Base-by-base conservation (phyloP, 2,329 filamentous ascomycete genomes). In the Tolypocladium endophyticum region DNA sequence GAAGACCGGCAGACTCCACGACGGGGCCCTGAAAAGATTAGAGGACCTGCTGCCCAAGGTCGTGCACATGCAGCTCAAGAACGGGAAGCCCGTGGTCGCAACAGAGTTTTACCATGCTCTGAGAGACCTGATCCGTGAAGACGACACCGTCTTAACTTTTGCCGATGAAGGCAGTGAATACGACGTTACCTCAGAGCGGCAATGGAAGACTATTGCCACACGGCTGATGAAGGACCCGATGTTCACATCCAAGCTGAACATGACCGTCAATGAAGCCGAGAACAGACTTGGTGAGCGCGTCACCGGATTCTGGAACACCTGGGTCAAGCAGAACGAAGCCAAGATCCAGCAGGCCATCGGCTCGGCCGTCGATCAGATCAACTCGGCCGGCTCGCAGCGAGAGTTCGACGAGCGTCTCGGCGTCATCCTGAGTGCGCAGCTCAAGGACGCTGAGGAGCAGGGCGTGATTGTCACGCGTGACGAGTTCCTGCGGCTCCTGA, bases 61-160 rank as follows among this genome's bases (percentile, higher is more conserved):
- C 12, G 74, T 90, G 5, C 79, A 82, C 61, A 79, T 88, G 63
- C 76, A 79, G 18, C 76, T 78, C 9, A 70, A 74, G 39, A 70
- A 81, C 36, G 86, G 85, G 18, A 77, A 79, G 12, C 71, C 76
- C 0, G 72, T 81, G 28, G 80, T 90, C 20, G 74, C 81, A 0
- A 76, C 82, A 30, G 79, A 84, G 3, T 88, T 91, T 61, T 91
- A 84, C 81, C 76, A 83, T 59, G 87, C 86, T 0, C 69, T 91
- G 11, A 76, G 78, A 30, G 79, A 81, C 58, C 76, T 80, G 60
- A 79, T 88, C 55, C 73, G 73, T 25, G 70, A 74, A 1, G 81
- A 83, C 52, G 73, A 73, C 2, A 71, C 73, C 36, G 75, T 84
- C 45, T 68, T 83, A 43, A 78, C 73, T 3, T 65, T 83, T 3